Evolutionary conservation across 2,329 filamentous ascomycete species (phyloP).

Genomic region (Lasiodiplodia hormozganensis): DNA sequence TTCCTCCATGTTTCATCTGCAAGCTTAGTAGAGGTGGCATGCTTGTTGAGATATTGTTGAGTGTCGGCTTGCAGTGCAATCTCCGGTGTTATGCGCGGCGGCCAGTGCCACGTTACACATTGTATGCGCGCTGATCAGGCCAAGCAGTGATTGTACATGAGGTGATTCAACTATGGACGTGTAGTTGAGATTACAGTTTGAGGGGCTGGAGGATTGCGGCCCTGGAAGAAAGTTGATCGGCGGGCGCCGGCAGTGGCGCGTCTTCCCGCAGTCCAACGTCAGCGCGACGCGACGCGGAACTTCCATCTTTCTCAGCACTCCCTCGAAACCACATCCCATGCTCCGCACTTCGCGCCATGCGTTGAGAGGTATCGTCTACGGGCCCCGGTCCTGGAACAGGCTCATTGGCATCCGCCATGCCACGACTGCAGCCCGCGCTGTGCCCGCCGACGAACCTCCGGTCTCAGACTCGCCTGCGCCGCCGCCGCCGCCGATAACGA

Average conservation of each 20-base stretch:
- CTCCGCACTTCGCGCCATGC: constrained; percentile 41
- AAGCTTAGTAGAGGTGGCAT: too few relatives aligned
- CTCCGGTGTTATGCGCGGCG: too few relatives aligned
- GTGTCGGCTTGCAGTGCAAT: too few relatives aligned
- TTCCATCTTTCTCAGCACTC: neutral
- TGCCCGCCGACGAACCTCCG: constrained; percentile 15
- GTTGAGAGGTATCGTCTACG: constrained; percentile 35
- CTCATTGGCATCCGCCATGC: constrained; percentile 32
- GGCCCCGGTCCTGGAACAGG: neutral
- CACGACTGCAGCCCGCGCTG: constrained; percentile 24
- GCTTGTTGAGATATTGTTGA: too few relatives aligned
- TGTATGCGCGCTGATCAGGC: too few relatives aligned
- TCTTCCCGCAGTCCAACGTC: constrained; percentile 1
- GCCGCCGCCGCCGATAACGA: constrained; percentile 30
- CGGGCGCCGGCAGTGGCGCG: neutral
- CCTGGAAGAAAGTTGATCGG: neutral
- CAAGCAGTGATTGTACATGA: too few relatives aligned
- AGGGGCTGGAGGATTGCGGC: too few relatives aligned
- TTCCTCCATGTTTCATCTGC: too few relatives aligned
- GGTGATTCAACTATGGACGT: too few relatives aligned
- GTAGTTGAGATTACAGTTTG: too few relatives aligned
- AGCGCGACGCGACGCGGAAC: neutral
- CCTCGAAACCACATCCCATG: constrained; percentile 36
- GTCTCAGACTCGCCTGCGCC: constrained; percentile 19
- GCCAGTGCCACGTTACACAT: too few relatives aligned